These are phyloP conservation scores for Leccinellum albellum DNA, from an alignment of 768 basidiomycete species.

Conservation along the genomic window DNA sequence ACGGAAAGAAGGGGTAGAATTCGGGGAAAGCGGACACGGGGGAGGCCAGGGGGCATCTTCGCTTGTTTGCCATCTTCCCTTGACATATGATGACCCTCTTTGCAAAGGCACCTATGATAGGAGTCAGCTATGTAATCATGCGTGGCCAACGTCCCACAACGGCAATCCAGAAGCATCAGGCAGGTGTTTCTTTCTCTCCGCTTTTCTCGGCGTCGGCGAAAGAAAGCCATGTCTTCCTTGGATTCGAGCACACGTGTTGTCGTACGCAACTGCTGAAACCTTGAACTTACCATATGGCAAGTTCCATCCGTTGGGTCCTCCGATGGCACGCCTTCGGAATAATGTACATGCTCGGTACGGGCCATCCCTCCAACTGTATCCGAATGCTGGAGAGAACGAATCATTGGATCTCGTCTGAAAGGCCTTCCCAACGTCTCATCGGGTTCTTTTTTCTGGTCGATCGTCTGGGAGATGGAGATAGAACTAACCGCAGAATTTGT, in stretches of 20 bases:
- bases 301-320: not conserved
- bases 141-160: not conserved
- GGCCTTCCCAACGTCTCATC: not conserved
- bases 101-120: not conserved
- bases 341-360: not conserved
- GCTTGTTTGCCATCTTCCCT: not conserved
- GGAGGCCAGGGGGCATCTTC: not conserved
- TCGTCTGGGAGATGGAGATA: not conserved
- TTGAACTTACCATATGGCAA: not conserved
- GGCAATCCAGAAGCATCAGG: not conserved
- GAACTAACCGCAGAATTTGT: not conserved
- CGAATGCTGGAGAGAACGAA: not conserved
- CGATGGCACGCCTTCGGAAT: not conserved
- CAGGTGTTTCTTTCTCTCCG: not conserved
- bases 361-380: not conserved
- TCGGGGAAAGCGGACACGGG: not conserved
- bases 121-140: not conserved
- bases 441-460: not conserved
- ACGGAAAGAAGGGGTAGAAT: not conserved
- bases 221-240: constrained; percentile 1
- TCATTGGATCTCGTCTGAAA: not conserved
- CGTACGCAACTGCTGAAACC: not conserved
- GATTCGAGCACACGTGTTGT: constrained; percentile 4
- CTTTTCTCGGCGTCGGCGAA: not conserved
- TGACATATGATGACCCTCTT: not conserved